A percentile compares a stretch with the other conserved stretches of the same genome.
These are phyloP conservation scores for Corniculantispora saksenae DNA, from an alignment of 2,329 filamentous ascomycete species.

Conservation along the genomic window DNA sequence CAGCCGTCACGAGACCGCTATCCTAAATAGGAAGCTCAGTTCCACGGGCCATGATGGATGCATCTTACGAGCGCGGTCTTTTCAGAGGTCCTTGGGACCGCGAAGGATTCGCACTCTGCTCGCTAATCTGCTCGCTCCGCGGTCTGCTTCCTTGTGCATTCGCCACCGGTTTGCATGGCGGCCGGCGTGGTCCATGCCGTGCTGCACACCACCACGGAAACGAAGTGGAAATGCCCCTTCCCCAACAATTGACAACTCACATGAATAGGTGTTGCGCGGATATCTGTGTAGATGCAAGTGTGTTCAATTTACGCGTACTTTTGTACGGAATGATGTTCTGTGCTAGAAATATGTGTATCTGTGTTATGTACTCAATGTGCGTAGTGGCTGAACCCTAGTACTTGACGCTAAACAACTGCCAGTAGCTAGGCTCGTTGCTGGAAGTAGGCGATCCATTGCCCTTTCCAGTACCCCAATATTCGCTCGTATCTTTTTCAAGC, in stretches of 20 bases:
- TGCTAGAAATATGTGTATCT: neutral
- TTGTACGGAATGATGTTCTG: neutral
- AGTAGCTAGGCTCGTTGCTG: constrained; percentile 2
- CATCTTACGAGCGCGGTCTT: neutral
- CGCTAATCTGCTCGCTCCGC: constrained; percentile 1
- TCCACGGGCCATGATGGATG: neutral
- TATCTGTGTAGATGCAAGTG: neutral
- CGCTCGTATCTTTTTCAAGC: constrained; percentile 15
- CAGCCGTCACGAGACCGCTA: neutral
- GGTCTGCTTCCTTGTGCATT: neutral
- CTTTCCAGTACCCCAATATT: constrained; percentile 7
- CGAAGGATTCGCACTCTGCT: neutral
- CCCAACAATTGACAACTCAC: neutral
- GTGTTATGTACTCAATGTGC: neutral
- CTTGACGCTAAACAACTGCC: constrained; percentile 19
- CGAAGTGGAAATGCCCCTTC: neutral
- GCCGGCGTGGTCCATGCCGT: neutral
- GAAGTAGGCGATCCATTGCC: neutral
- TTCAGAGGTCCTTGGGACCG: neutral
- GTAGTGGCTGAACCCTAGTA: too few species aligned
- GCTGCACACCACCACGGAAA: neutral
- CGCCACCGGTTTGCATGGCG: neutral
- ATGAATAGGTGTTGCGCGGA: neutral
- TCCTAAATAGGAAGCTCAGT: constrained; percentile 12
- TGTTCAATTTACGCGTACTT: neutral